A percentile compares a stretch with the other conserved stretches of the same genome.
Evolutionary conservation across 2,329 filamentous ascomycete genomes (phyloP).

Genomic region (Chaetothyriales sp.): DNA sequence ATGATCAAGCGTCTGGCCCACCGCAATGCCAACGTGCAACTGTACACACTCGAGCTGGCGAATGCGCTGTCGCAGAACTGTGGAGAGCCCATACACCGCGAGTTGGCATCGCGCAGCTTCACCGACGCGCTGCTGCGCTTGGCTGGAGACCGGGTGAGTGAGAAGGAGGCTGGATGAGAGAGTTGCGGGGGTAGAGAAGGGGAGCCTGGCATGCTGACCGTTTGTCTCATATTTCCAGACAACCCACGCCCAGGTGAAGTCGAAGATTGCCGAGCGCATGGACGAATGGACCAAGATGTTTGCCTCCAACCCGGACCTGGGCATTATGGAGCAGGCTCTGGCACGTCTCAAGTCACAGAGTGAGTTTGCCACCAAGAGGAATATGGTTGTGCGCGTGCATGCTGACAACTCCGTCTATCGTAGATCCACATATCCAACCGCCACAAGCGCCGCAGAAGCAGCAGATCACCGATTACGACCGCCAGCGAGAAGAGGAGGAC

Average conservation of each 20-base stretch:
- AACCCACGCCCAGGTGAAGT: slow-evolving; percentile 89
- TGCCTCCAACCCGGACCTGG: slow-evolving; percentile 69
- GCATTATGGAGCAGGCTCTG: slow-evolving; percentile 95
- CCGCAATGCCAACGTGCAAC: slow-evolving; percentile 87
- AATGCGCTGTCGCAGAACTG: slow-evolving; percentile 90
- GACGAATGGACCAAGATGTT: slow-evolving; percentile 95
- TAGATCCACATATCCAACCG: slow-evolving; percentile 76
- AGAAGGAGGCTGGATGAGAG: slow-evolving; percentile 1
- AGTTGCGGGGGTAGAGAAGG: neutral
- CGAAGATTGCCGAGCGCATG: slow-evolving; percentile 94
- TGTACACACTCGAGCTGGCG: slow-evolving; percentile 82
- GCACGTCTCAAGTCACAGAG: slow-evolving; percentile 63
- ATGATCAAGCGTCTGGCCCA: slow-evolving; percentile 86
- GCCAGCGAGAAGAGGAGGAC: slow-evolving; percentile 93
- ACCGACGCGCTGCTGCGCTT: slow-evolving; percentile 85
- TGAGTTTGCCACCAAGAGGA: slow-evolving; percentile 22
- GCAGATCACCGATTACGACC: slow-evolving; percentile 73
- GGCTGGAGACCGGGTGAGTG: slow-evolving; percentile 58
- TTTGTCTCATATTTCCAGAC: slow-evolving; percentile 36
- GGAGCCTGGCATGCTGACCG: slow-evolving; percentile 4
- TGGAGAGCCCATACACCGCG: slow-evolving; percentile 69
- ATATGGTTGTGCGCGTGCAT: neutral
- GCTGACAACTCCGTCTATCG: slow-evolving; percentile 1
- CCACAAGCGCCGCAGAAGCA: slow-evolving; percentile 90
- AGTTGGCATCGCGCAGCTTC: slow-evolving; percentile 79